A percentile compares a stretch with the other conserved stretches of the same genome.
These are phyloP conservation scores for Xerocomellus intermedius DNA, from an alignment of 768 basidiomycete species.

Conservation along the genomic window DNA sequence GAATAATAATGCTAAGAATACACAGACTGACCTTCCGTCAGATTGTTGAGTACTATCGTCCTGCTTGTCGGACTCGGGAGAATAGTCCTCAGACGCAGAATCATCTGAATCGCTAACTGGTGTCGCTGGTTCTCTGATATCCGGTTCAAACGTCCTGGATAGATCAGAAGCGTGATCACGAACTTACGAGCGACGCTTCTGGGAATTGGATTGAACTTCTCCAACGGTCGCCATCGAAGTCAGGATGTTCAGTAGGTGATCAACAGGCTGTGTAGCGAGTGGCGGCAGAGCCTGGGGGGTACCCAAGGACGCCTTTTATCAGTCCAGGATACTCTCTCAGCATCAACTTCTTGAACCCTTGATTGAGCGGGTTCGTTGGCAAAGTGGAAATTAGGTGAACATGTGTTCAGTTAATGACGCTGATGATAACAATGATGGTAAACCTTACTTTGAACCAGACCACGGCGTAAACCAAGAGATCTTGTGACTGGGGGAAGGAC, in stretches of 20 bases:
- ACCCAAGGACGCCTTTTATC: slow-evolving; percentile 12
- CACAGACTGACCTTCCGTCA: background rate
- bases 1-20: background rate
- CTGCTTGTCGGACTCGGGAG: background rate
- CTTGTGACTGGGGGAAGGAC: background rate
- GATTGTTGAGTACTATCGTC: background rate
- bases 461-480: background rate
- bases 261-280: no score
- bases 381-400: slow-evolving; percentile 1
- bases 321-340: slow-evolving; percentile 6
- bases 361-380: slow-evolving; percentile 7
- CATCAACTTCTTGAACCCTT: slow-evolving; percentile 3
- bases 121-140: no score
- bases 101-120: no score
- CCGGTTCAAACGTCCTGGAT: background rate
- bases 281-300: no score
- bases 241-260: background rate
- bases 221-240: background rate
- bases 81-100: background rate
- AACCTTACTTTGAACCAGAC: slow-evolving; percentile 16
- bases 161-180: background rate
- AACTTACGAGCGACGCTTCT: background rate
- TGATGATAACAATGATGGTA: no score
- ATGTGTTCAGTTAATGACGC: no score
- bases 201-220: background rate